Percentiles rank a stretch among this genome's conserved stretches.
phyloP scores from a whole-genome alignment of 768 basidiomycete species.

The Agaricus sinodeliciosus region DNA sequence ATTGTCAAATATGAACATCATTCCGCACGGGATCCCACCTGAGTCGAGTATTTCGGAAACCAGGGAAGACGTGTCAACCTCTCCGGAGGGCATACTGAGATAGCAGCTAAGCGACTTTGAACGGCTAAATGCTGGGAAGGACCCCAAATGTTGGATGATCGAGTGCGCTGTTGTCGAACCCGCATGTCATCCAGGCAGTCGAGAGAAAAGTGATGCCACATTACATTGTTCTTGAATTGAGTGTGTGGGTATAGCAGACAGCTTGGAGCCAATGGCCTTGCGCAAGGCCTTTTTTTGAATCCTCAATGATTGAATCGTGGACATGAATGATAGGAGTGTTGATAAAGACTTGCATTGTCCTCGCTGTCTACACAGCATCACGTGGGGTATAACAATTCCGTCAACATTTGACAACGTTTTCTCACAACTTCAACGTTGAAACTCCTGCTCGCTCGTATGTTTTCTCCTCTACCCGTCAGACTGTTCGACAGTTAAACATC shows the following conservation, averaged over 20 bases:
- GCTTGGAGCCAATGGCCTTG: slow-evolving; percentile 36
- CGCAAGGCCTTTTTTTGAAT: slow-evolving; percentile 51
- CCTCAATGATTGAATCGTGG: slow-evolving; percentile 6
- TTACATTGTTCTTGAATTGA: slow-evolving; percentile 59
- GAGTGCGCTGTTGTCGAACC: slow-evolving; percentile 30
- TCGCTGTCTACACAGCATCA: not conserved
- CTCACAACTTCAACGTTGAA: too few species aligned
- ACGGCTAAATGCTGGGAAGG: slow-evolving; percentile 42
- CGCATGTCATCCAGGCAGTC: not conserved
- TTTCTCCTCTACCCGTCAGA: too few species aligned
- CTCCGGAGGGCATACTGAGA: slow-evolving; percentile 72
- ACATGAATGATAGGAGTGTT: slow-evolving; percentile 3
- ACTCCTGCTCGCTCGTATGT: too few species aligned
- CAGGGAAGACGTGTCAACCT: slow-evolving; percentile 53
- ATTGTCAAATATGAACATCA: not conserved
- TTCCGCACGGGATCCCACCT: slow-evolving; percentile 32
- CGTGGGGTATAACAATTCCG: not conserved
- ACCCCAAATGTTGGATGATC: slow-evolving; percentile 41
- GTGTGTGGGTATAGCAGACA: slow-evolving; percentile 36
- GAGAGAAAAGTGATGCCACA: slow-evolving; percentile 4
- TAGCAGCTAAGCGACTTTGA: slow-evolving; percentile 62
- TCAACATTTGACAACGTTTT: too few species aligned
- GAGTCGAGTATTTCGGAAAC: slow-evolving; percentile 44
- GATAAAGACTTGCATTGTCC: not conserved
- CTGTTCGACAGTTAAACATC: too few species aligned